Percentiles rank a stretch among this genome's conserved stretches.
Evolutionary conservation across 2,329 filamentous ascomycete genomes (phyloP).

Genomic region (Anisogramma anomala): DNA sequence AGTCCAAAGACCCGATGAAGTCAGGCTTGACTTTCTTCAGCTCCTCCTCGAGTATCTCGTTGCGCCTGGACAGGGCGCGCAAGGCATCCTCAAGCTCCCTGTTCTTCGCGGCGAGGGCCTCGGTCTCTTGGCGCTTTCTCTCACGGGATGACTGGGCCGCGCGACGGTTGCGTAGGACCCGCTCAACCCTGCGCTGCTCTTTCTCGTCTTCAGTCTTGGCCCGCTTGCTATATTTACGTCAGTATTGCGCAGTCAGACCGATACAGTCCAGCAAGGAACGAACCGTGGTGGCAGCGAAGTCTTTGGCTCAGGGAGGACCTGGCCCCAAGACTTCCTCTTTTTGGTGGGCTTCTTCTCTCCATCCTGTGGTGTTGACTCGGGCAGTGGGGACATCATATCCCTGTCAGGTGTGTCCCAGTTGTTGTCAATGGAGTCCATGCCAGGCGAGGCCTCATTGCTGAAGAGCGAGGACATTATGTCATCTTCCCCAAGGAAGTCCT

Average conservation of each 20-base stretch:
- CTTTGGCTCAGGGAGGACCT: constrained; percentile 91
- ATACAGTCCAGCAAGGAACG: constrained; percentile 17
- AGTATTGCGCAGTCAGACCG: constrained; percentile 13
- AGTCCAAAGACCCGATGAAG: constrained; percentile 29
- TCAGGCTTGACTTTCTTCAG: constrained; percentile 36
- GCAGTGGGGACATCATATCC: constrained; percentile 14
- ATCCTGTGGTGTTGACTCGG: constrained; percentile 12
- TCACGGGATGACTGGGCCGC: constrained; percentile 95
- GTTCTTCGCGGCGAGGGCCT: constrained; percentile 69
- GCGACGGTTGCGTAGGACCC: constrained; percentile 88
- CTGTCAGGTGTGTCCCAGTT: constrained; percentile 19
- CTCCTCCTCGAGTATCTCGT: constrained; percentile 37
- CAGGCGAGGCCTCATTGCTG: constrained; percentile 20
- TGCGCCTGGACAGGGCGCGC: constrained; percentile 44
- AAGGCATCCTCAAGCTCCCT: constrained; percentile 56
- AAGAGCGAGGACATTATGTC: constrained; percentile 41
- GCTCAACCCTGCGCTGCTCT: constrained; percentile 93
- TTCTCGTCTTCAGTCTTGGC: constrained; percentile 99
- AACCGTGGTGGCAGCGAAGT: constrained; percentile 88
- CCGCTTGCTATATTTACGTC: constrained; percentile 56
- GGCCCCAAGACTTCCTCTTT: constrained; percentile 98
- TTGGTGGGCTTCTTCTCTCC: constrained; percentile 66
- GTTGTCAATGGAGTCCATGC: constrained; percentile 36
- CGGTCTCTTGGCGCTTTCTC: constrained; percentile 78
- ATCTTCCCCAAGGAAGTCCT: constrained; percentile 41